Evolutionary conservation across 768 basidiomycete genomes (phyloP).

Genomic region (Pulveroboletus frians): DNA sequence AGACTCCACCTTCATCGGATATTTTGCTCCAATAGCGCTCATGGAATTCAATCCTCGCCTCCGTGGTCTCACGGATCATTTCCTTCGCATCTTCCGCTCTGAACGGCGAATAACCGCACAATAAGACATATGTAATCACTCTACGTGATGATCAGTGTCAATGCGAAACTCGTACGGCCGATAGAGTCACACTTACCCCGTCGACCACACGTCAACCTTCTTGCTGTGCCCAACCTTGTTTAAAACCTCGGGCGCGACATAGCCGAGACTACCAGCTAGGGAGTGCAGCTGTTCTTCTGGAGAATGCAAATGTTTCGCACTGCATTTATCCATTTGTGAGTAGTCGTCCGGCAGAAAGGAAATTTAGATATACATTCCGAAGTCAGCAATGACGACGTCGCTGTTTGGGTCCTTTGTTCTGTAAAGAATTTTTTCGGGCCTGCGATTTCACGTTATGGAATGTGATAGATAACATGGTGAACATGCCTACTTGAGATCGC

Average conservation of each 20-base stretch:
- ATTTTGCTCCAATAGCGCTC: conserved; percentile 93
- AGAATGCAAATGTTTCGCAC: conserved; percentile 77
- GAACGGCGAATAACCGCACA: conserved; percentile 96
- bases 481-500: conserved; percentile 78
- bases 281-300: conserved; percentile 66
- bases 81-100: conserved; percentile 73
- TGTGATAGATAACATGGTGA: not conserved
- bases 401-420: conserved; percentile 69
- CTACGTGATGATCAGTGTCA: conserved; percentile 35
- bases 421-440: conserved; percentile 95
- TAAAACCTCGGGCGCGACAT: conserved; percentile 88
- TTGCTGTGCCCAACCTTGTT: conserved; percentile 82
- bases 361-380: conserved; percentile 72
- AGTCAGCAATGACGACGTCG: conserved; percentile 94
- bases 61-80: conserved; percentile 78
- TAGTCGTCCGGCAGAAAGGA: not conserved
- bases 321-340: conserved; percentile 24
- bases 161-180: not conserved
- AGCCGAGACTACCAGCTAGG: conserved; percentile 79
- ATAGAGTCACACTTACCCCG: conserved; percentile 54
- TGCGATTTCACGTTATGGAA: conserved; percentile 24
- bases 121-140: conserved; percentile 89
- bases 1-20: conserved; percentile 57
- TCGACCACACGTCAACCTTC: conserved; percentile 91
- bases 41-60: conserved; percentile 85